Evolutionary conservation across 139 green algal species (phyloP).

Genomic region (Closterium sp.): DNA sequence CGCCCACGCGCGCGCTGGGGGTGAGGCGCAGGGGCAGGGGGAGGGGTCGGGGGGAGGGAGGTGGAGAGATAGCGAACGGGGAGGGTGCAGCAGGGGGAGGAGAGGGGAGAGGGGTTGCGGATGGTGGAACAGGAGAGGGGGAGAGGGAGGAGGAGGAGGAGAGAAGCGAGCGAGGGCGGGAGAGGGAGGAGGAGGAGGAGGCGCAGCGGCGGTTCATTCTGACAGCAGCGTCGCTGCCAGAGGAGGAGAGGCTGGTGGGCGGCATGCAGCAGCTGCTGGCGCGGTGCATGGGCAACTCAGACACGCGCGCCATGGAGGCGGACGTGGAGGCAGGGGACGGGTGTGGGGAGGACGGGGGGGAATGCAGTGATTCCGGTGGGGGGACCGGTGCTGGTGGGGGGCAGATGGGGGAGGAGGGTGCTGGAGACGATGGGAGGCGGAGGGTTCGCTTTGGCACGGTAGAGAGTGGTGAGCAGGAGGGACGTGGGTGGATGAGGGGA

Average conservation of each 20-base stretch:
- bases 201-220: conserved; percentile 30
- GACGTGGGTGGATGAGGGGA: not conserved
- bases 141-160: not conserved
- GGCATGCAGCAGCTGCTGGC: conserved; percentile 13
- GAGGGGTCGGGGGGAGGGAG: not conserved
- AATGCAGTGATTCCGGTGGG: not conserved
- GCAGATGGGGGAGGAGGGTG: not conserved
- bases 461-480: not conserved
- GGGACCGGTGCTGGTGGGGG: not conserved
- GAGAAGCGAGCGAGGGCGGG: not conserved
- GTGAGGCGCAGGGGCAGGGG: not conserved
- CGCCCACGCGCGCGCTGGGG: not conserved
- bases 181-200: not conserved
- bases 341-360: not conserved
- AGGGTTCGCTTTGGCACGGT: not conserved
- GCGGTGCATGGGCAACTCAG: not conserved
- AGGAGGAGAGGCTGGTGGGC: conserved; percentile 16
- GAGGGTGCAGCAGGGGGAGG: not conserved
- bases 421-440: not conserved
- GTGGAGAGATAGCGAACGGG: conserved; percentile 4
- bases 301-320: not conserved
- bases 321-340: not conserved
- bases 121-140: not conserved
- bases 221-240: conserved; percentile 13
- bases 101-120: not conserved